Conservation (phyloP, 208 protist species). For the Leishmania mexicana region DNA sequence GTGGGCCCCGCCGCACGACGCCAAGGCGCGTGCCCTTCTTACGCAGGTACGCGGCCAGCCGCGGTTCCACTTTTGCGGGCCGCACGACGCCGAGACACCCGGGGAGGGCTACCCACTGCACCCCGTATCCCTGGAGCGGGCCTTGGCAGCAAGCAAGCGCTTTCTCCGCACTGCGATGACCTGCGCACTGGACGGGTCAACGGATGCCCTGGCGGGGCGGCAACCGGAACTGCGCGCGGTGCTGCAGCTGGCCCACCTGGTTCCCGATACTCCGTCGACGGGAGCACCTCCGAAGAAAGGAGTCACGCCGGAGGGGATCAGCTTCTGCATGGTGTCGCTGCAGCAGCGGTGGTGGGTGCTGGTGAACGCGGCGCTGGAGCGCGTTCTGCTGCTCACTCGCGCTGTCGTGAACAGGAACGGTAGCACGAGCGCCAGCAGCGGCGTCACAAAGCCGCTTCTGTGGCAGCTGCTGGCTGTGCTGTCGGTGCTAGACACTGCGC, state of each 20-base stretch:
- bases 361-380: slow-evolving; percentile 73
- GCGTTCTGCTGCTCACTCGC: slow-evolving; percentile 47
- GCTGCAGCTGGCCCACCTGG: slow-evolving; percentile 57
- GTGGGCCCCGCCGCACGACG: slow-evolving; percentile 38
- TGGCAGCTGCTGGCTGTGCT: slow-evolving; percentile 86
- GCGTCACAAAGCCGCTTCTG: slow-evolving; percentile 42
- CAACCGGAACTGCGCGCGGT: slow-evolving; percentile 48
- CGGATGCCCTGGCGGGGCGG: slow-evolving; percentile 35
- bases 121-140: slow-evolving; percentile 56
- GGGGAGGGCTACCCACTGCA: slow-evolving; percentile 47
- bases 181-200: slow-evolving; percentile 68
- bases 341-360: slow-evolving; percentile 89
- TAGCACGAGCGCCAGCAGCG: neutral
- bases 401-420: neutral
- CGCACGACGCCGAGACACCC: slow-evolving; percentile 2
- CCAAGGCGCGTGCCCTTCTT: slow-evolving; percentile 24
- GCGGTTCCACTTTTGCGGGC: slow-evolving; percentile 41
- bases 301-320: slow-evolving; percentile 70
- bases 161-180: slow-evolving; percentile 60
- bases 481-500: slow-evolving; percentile 50
- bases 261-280: slow-evolving; percentile 29
- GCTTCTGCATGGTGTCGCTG: slow-evolving; percentile 87
- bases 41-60: slow-evolving; percentile 35
- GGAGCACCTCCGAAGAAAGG: neutral
- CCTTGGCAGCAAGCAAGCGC: slow-evolving; percentile 51